phyloP scores from a whole-genome alignment of 2,329 filamentous ascomycete species.

The Knufia fluminis region DNA sequence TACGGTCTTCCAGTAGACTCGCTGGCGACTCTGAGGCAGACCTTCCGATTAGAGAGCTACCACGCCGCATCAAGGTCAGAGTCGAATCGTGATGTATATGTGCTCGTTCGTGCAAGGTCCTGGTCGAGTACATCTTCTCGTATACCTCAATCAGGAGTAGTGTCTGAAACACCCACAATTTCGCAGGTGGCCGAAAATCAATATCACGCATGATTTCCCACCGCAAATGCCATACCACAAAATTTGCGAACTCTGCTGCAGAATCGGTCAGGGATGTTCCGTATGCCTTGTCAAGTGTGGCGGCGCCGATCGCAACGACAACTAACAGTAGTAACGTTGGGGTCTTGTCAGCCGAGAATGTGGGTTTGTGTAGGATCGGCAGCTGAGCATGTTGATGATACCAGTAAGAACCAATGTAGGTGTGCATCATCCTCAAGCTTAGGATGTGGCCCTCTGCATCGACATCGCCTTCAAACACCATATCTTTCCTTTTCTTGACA shows the following conservation, averaged over 20 bases:
- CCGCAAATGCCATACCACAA: conserved; percentile 83
- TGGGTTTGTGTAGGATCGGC: conserved; percentile 88
- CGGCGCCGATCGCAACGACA: conserved; percentile 87
- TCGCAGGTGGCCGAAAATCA: conserved; percentile 83
- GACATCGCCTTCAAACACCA: conserved; percentile 68
- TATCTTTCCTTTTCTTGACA: conserved; percentile 64
- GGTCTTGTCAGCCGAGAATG: conserved; percentile 79
- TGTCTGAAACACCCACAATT: conserved; percentile 92
- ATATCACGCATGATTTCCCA: conserved; percentile 93
- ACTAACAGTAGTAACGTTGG: conserved; percentile 75
- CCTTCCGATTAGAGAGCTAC: conserved; percentile 79
- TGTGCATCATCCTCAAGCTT: conserved; percentile 90
- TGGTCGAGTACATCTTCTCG: conserved; percentile 95
- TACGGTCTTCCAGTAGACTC: conserved; percentile 55
- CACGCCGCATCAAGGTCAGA: conserved; percentile 87
- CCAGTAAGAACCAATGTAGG: conserved; percentile 91
- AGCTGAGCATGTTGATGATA: conserved; percentile 87
- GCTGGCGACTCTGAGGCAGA: conserved; percentile 77
- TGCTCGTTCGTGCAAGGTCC: conserved; percentile 82
- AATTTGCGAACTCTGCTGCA: conserved; percentile 77
- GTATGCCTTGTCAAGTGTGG: conserved; percentile 76
- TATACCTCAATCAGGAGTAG: conserved; percentile 82
- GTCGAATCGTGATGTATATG: conserved; percentile 97
- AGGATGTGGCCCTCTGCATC: conserved; percentile 54
- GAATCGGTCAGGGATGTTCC: conserved; percentile 62